phyloP scores from a whole-genome alignment of 179 eudicot genomes.

The Sideroxylon spinosum region DNA sequence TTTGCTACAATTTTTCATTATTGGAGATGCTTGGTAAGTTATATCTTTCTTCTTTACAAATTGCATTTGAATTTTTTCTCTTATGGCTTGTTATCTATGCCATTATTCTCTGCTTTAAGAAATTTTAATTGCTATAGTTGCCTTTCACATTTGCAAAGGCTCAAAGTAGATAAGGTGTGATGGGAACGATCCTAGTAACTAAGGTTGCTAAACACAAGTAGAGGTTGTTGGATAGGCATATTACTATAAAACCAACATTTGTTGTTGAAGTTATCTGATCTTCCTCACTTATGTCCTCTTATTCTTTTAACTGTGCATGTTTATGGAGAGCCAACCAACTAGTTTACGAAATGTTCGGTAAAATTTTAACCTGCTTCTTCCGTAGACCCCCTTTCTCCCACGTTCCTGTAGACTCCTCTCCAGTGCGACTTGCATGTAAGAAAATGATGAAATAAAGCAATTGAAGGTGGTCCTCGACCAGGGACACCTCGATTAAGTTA shows the following conservation, averaged over 20 bases:
- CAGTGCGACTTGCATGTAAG: too few species aligned
- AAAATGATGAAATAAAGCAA: too few species aligned
- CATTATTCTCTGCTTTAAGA: neutral
- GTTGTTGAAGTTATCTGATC: neutral
- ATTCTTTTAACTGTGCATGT: conserved; percentile 45
- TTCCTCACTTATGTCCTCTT: neutral
- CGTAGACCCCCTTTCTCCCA: too few species aligned
- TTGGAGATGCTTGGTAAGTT: conserved; percentile 89
- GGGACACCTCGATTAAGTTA: too few species aligned
- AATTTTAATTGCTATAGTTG: neutral
- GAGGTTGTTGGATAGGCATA: neutral
- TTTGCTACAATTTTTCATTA: too few species aligned
- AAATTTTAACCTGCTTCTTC: too few species aligned
- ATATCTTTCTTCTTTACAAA: neutral
- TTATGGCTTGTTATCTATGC: neutral
- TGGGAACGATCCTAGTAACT: conserved; percentile 86
- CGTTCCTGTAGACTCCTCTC: too few species aligned
- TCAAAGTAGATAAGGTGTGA: conserved; percentile 77
- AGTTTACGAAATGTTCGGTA: conserved; percentile 34
- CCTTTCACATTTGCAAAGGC: conserved; percentile 54
- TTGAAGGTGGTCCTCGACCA: too few species aligned
- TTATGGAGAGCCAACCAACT: conserved; percentile 85
- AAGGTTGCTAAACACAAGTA: conserved; percentile 41
- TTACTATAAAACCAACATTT: neutral
- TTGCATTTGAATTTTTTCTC: neutral